Conservation (phyloP, 2,329 filamentous ascomycete genomes). For the Akanthomyces dipterigenus region DNA sequence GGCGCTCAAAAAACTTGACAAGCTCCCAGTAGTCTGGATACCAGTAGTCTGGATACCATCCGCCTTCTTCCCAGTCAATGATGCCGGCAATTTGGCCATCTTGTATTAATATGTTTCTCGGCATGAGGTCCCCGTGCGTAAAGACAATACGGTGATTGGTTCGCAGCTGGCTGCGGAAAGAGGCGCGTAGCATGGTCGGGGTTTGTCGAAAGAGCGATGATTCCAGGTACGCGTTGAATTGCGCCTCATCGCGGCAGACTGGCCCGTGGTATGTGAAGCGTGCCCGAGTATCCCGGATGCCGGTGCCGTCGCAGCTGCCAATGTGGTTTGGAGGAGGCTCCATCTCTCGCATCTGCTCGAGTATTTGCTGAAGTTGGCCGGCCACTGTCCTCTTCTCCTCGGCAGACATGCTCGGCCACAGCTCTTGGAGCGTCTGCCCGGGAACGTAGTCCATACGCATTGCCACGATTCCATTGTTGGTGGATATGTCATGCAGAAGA, state of each 20-base stretch:
- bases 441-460: constrained; percentile 22
- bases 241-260: constrained; percentile 17
- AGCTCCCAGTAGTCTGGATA: constrained; percentile 32
- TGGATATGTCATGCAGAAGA: constrained; percentile 14
- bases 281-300: constrained; percentile 21
- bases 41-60: constrained; percentile 38
- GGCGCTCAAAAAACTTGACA: constrained; percentile 18
- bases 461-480: not conserved
- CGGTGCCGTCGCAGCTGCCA: constrained; percentile 20
- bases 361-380: constrained; percentile 20
- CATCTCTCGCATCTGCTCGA: constrained; percentile 20
- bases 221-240: constrained; percentile 22
- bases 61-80: constrained; percentile 40
- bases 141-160: constrained; percentile 32
- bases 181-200: constrained; percentile 16
- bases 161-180: constrained; percentile 19
- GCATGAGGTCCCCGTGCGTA: constrained; percentile 44
- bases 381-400: constrained; percentile 18
- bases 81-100: constrained; percentile 33
- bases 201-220: constrained; percentile 13
- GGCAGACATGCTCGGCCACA: constrained; percentile 20
- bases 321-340: constrained; percentile 18
- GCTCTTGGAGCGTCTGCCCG: constrained; percentile 20
- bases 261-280: constrained; percentile 18
- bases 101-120: constrained; percentile 36